Evolutionary conservation across 768 basidiomycete species (phyloP).

Genomic region (Tephrocybe rancida): DNA sequence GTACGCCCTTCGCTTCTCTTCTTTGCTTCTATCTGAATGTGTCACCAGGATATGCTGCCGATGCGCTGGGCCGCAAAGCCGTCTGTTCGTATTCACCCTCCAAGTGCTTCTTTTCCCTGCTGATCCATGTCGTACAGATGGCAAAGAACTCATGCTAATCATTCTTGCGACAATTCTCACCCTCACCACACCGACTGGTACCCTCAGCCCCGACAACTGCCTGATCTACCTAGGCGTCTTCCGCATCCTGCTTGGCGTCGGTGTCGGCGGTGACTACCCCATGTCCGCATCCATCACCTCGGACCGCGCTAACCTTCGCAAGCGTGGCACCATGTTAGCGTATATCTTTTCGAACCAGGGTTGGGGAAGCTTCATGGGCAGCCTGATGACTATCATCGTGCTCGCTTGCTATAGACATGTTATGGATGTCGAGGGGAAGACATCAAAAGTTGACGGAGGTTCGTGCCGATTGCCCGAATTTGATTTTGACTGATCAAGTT

Average conservation of each 20-base stretch:
- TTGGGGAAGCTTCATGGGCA: conserved; percentile 72
- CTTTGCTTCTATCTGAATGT: background rate
- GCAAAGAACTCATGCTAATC: conserved; percentile 80
- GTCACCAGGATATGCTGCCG: conserved; percentile 59
- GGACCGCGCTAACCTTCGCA: conserved; percentile 64
- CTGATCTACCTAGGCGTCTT: conserved; percentile 69
- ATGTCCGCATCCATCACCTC: conserved; percentile 73
- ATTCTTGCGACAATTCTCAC: conserved; percentile 76
- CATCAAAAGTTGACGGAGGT: conserved; percentile 73
- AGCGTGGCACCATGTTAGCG: conserved; percentile 73
- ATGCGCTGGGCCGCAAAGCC: conserved; percentile 68
- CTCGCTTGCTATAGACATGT: conserved; percentile 62
- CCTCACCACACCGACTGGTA: conserved; percentile 66
- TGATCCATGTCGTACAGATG: conserved; percentile 40
- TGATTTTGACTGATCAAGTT: background rate
- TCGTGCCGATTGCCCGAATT: conserved; percentile 18
- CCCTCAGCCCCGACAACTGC: conserved; percentile 48
- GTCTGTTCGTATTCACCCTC: conserved; percentile 43
- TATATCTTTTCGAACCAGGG: conserved; percentile 81
- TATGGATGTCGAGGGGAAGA: conserved; percentile 61
- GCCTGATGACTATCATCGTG: conserved; percentile 63
- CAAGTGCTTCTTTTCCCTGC: background rate
- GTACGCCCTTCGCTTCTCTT: conserved; percentile 26
- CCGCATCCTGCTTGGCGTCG: conserved; percentile 75
- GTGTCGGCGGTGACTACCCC: conserved; percentile 81